Evolutionary conservation across 1,284 basidiomycete species (phyloP).

Genomic region (Paramarasmius palmivorus): DNA sequence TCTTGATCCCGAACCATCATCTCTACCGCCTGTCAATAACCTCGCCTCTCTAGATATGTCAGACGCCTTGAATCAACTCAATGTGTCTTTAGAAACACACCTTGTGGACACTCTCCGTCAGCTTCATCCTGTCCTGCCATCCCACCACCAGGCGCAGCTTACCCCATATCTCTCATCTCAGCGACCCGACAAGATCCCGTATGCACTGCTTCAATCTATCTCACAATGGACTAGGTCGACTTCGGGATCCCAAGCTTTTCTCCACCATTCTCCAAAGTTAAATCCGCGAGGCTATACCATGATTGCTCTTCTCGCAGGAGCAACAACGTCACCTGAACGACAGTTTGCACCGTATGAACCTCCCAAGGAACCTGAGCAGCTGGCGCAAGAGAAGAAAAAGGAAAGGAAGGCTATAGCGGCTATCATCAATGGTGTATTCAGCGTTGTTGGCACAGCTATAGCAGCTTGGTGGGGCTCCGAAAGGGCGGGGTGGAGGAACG

Average conservation of each 20-base stretch:
- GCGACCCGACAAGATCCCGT: slow-evolving; percentile 50
- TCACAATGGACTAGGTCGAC: slow-evolving; percentile 69
- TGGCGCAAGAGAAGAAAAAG: slow-evolving; percentile 41
- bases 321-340: slow-evolving; percentile 70
- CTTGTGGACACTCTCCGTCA: slow-evolving; percentile 49
- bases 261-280: slow-evolving; percentile 43
- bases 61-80: slow-evolving; percentile 7
- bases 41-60: not conserved
- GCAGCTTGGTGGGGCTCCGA: slow-evolving; percentile 74
- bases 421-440: slow-evolving; percentile 69
- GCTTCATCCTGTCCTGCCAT: slow-evolving; percentile 46
- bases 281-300: slow-evolving; percentile 60
- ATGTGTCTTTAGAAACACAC: slow-evolving; percentile 67
- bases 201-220: slow-evolving; percentile 54
- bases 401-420: slow-evolving; percentile 69
- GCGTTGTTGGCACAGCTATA: slow-evolving; percentile 62
- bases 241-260: slow-evolving; percentile 44
- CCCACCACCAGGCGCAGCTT: slow-evolving; percentile 43
- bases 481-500: slow-evolving; percentile 60
- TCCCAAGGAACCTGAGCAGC: slow-evolving; percentile 41
- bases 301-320: slow-evolving; percentile 74
- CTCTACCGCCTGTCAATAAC: slow-evolving; percentile 5
- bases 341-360: slow-evolving; percentile 54
- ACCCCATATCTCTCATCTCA: slow-evolving; percentile 31
- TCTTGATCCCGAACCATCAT: not conserved